Percentiles rank a stretch among this genome's conserved stretches.
Conservation (phyloP, 192 early-diverging fungal species). For the Coemansia sp. region DNA sequence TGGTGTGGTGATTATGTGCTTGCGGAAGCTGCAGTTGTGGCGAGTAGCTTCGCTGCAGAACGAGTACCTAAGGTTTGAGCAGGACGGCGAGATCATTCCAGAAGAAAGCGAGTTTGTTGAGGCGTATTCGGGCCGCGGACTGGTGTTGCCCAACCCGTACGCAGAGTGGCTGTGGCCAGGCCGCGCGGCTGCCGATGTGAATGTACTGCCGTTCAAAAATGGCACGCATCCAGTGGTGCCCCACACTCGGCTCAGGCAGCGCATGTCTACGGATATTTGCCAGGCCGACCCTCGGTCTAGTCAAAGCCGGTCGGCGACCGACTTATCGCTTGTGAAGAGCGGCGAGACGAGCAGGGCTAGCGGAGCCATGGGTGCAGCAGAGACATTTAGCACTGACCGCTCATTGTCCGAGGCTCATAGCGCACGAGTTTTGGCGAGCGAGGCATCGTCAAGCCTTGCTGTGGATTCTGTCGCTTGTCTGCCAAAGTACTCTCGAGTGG, state of each 20-base stretch:
- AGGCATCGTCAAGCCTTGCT: neutral
- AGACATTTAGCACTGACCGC: neutral
- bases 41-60: constrained; percentile 63
- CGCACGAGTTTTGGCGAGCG: neutral
- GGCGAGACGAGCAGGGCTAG: neutral
- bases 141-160: constrained; percentile 37
- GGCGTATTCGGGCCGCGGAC: constrained; percentile 17
- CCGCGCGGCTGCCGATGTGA: neutral
- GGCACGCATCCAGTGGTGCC: constrained; percentile 41
- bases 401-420: neutral
- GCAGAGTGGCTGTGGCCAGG: constrained; percentile 46
- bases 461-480: too few relatives aligned
- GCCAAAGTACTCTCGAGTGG: too few relatives aligned
- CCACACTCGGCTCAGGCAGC: constrained; percentile 8
- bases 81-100: constrained; percentile 50
- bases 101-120: constrained; percentile 56
- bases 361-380: neutral
- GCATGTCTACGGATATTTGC: constrained; percentile 30
- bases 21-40: constrained; percentile 93
- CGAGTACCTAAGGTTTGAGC: constrained; percentile 68
- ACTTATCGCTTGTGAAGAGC: constrained; percentile 3
- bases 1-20: constrained; percentile 75
- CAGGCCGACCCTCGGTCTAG: constrained; percentile 15
- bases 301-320: constrained; percentile 26
- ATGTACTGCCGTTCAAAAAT: constrained; percentile 29